Conservation (phyloP, 78 protist species). For the Monosiga brevicollis region DNA sequence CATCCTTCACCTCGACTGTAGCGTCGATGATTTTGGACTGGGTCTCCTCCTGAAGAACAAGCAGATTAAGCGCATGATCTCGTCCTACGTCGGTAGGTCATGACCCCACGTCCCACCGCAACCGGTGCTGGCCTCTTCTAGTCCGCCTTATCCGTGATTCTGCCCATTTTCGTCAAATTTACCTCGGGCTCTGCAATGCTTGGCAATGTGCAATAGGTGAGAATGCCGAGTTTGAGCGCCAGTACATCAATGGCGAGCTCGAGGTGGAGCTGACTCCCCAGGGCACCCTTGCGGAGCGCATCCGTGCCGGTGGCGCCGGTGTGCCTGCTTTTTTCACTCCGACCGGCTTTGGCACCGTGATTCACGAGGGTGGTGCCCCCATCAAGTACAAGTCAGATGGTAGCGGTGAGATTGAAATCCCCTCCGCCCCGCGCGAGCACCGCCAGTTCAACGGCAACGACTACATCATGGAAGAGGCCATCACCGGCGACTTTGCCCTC, state of each 20-base stretch:
- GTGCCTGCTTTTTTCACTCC: slow-evolving; percentile 94
- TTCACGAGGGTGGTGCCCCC: slow-evolving; percentile 82
- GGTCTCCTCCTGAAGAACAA: slow-evolving; percentile 67
- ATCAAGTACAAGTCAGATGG: slow-evolving; percentile 71
- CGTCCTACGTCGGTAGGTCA: slow-evolving; percentile 94
- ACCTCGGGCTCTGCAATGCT: too few species aligned
- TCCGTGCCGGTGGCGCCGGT: slow-evolving; percentile 96
- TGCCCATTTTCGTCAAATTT: too few species aligned
- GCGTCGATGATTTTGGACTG: slow-evolving; percentile 82
- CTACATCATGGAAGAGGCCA: slow-evolving; percentile 71
- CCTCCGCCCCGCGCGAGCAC: slow-evolving; percentile 56
- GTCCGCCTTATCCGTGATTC: too few species aligned
- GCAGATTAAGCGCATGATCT: slow-evolving; percentile 81
- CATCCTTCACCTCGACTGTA: too few species aligned
- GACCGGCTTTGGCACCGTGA: slow-evolving; percentile 83
- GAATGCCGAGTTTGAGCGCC: slow-evolving; percentile 76
- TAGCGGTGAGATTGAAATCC: slow-evolving; percentile 38
- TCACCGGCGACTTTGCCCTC: slow-evolving; percentile 78
- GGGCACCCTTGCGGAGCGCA: slow-evolving; percentile 93
- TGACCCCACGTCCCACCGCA: too few species aligned
- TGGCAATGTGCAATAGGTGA: too few species aligned
- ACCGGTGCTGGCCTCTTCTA: too few species aligned
- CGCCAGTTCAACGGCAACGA: slow-evolving; percentile 25
- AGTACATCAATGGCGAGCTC: slow-evolving; percentile 82
- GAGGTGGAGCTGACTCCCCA: slow-evolving; percentile 92